phyloP scores from a whole-genome alignment of 345 rosid genomes.

The Eucalyptus marginata region DNA sequence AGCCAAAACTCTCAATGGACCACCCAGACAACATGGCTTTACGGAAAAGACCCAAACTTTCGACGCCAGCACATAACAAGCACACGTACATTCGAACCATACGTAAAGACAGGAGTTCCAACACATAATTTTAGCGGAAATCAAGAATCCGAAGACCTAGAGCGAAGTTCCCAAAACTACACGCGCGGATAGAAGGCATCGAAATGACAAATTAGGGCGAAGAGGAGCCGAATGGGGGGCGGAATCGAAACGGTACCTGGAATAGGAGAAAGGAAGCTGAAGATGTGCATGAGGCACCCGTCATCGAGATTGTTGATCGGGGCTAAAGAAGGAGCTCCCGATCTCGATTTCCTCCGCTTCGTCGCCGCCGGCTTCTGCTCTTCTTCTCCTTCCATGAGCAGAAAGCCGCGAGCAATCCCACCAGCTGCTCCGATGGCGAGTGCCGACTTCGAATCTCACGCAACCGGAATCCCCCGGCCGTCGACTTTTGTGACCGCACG shows the following conservation, averaged over 20 bases:
- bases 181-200: neutral
- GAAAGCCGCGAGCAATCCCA: neutral
- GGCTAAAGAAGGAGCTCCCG: constrained; percentile 3
- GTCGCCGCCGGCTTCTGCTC: neutral
- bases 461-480: neutral
- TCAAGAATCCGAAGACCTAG: neutral
- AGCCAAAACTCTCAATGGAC: neutral
- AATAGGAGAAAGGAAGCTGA: constrained; percentile 88
- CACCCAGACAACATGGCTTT: neutral
- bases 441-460: neutral
- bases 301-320: constrained; percentile 78
- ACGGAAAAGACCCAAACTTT: neutral
- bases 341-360: neutral
- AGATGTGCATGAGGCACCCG: constrained; percentile 97
- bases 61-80: neutral
- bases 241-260: constrained; percentile 38
- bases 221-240: neutral
- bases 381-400: neutral
- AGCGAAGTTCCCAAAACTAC: neutral
- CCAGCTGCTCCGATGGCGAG: neutral
- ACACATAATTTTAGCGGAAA: neutral
- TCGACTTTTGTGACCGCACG: neutral
- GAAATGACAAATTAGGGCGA: neutral
- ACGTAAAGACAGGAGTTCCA: neutral
- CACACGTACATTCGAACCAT: neutral